These are phyloP conservation scores for Phaffia rhodozyma DNA, from an alignment of 1,284 basidiomycete species.

Conservation along the genomic window DNA sequence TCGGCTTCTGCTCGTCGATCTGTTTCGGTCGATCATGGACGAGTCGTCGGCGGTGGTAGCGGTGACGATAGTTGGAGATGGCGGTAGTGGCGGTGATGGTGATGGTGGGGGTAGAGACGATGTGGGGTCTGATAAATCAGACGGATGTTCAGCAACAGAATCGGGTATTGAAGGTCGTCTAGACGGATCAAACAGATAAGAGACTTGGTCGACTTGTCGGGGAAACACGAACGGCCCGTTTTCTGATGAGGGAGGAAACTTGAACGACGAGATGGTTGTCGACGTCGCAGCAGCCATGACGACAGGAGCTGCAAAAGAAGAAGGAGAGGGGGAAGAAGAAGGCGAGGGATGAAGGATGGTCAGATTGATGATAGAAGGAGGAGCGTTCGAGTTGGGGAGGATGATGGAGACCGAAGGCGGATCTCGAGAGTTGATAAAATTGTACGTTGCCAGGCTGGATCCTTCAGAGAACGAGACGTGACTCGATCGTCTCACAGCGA, in stretches of 20 bases:
- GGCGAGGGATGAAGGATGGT: not conserved
- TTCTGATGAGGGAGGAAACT: not conserved
- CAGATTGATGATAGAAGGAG: not conserved
- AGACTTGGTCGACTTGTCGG: too few relatives aligned
- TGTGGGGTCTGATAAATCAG: not conserved
- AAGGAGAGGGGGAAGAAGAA: not conserved
- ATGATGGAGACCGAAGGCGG: not conserved
- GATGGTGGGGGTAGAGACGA: not conserved
- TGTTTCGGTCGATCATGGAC: too few relatives aligned
- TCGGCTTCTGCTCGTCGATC: too few relatives aligned
- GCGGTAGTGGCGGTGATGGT: not conserved
- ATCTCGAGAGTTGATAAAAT: not conserved
- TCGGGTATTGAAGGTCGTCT: too few relatives aligned
- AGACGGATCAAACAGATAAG: too few relatives aligned
- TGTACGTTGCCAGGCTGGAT: too few relatives aligned
- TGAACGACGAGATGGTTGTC: not conserved
- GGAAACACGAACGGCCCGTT: not conserved
- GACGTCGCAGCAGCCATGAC: not conserved
- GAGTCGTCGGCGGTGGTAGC: too few relatives aligned
- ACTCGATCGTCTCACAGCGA: not conserved
- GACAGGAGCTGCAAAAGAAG: not conserved
- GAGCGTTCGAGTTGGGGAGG: not conserved
- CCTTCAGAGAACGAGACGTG: conserved; percentile 9
- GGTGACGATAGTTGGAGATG: not conserved
- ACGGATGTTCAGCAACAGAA: too few relatives aligned